phyloP scores from a whole-genome alignment of 345 rosid genomes.

The Acer saccharum region DNA sequence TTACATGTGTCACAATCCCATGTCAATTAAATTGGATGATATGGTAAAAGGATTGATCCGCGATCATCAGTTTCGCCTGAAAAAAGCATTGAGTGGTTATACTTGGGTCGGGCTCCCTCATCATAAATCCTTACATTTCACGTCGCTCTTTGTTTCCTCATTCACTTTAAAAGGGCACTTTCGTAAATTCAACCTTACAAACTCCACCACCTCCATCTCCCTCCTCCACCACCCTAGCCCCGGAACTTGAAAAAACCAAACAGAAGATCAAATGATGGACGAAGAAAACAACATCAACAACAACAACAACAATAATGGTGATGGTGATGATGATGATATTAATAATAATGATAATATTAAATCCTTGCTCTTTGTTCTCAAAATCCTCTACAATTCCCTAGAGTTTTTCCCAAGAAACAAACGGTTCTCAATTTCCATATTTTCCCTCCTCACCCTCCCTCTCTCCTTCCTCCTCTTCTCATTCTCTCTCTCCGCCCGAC shows the following conservation, averaged over 20 bases:
- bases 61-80: no score
- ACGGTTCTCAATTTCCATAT: conserved; percentile 44
- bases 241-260: not conserved
- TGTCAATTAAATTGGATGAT: no score
- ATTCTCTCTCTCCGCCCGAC: conserved; percentile 51
- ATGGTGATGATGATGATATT: not conserved
- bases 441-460: conserved; percentile 54
- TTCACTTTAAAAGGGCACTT: not conserved
- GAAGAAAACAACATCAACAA: not conserved
- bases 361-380: not conserved
- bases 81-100: no score
- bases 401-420: conserved; percentile 48
- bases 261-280: conserved; percentile 5
- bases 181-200: not conserved
- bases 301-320: not conserved
- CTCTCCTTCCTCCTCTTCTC: conserved; percentile 58
- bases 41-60: no score
- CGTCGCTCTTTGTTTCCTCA: no score
- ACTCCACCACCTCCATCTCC: not conserved
- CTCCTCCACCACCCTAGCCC: no score
- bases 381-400: conserved; percentile 39
- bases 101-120: no score
- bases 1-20: no score
- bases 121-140: no score
- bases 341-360: not conserved